phyloP scores from a whole-genome alignment of 257 asterid species.

The Agastache rugosa region DNA sequence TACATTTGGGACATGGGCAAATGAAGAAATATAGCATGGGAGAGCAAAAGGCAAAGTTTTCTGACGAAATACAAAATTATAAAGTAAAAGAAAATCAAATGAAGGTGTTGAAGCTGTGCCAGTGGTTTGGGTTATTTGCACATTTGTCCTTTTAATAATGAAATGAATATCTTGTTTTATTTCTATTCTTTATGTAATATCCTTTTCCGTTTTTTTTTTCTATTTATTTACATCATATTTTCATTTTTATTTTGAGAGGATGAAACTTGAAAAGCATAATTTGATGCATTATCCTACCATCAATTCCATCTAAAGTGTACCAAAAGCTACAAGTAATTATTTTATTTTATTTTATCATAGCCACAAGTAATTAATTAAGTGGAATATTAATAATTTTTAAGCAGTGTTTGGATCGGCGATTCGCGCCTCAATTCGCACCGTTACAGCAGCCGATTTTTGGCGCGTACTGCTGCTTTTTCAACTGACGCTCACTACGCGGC shows the following conservation, averaged over 20 bases:
- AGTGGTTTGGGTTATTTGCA: background rate
- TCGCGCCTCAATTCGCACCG: constrained; percentile 47
- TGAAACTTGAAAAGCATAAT: too few species aligned
- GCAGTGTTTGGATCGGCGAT: constrained; percentile 14
- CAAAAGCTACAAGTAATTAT: background rate
- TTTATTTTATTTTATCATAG: too few species aligned
- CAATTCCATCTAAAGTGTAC: background rate
- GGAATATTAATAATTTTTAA: constrained; percentile 4
- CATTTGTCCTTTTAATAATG: background rate
- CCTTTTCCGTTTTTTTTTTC: background rate
- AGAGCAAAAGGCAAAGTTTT: too few species aligned
- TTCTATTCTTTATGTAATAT: too few species aligned
- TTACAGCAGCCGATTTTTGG: constrained; percentile 35
- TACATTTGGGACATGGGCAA: background rate
- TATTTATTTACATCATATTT: too few species aligned
- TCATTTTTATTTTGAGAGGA: too few species aligned
- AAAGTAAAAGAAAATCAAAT: too few species aligned
- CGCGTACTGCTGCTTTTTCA: constrained; percentile 22
- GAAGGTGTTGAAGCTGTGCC: too few species aligned
- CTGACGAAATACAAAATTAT: background rate
- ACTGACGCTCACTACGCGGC: constrained; percentile 3
- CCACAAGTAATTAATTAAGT: background rate
- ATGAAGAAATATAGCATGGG: too few species aligned
- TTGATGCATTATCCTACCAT: background rate
- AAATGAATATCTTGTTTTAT: too few species aligned